A percentile compares a stretch with the other conserved stretches of the same genome.
phyloP scores from a whole-genome alignment of 2,329 filamentous ascomycete species.

The Microascus cirrosus region DNA sequence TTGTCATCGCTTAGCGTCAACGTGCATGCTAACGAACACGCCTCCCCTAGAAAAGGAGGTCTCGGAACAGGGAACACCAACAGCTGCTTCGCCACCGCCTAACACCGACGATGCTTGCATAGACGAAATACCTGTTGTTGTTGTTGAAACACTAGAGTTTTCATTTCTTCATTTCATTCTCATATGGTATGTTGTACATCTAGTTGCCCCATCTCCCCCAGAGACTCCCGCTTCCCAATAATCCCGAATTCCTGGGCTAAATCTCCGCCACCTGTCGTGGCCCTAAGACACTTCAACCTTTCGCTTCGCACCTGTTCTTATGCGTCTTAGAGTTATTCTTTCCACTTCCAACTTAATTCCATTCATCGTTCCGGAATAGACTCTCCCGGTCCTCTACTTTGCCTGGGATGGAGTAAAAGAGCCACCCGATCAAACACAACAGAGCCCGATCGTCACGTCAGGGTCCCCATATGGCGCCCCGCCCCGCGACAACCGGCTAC shows the following conservation, averaged over 20 bases:
- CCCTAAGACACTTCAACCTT: neutral
- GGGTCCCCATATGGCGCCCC: slow-evolving; percentile 46
- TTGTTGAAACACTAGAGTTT: neutral
- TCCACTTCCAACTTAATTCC: neutral
- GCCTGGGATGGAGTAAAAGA: neutral
- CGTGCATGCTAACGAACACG: neutral
- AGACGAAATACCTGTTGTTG: neutral
- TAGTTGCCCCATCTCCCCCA: neutral
- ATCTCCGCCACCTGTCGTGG: neutral
- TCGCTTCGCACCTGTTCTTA: neutral
- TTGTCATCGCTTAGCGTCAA: neutral
- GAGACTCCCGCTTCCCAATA: neutral
- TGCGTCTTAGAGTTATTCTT: neutral
- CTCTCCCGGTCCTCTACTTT: neutral
- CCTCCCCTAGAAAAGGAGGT: neutral
- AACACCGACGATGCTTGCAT: neutral
- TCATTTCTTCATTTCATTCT: neutral
- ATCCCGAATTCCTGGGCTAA: neutral
- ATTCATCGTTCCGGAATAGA: neutral
- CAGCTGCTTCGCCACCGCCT: neutral
- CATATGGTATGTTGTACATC: neutral
- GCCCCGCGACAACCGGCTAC: slow-evolving; percentile 70
- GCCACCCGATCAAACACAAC: neutral
- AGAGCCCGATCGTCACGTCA: neutral
- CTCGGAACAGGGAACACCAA: neutral